A percentile compares a stretch with the other conserved stretches of the same genome.
These are phyloP conservation scores for Zalerion maritima DNA, from an alignment of 495 filamentous ascomycete species.

Conservation along the genomic window DNA sequence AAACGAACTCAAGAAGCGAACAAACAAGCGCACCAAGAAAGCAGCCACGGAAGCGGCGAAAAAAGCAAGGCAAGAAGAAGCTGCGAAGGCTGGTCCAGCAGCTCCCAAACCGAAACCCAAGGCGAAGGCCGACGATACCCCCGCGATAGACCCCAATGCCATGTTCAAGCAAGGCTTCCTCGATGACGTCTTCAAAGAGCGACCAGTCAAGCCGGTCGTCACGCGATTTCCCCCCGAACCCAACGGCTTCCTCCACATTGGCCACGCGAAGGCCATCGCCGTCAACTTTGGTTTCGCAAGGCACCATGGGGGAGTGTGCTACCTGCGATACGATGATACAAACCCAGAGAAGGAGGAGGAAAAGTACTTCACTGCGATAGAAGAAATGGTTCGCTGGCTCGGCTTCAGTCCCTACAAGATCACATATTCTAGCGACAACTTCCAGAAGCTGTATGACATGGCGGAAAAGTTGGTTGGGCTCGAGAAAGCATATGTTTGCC, in stretches of 20 bases:
- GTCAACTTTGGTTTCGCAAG: constrained; percentile 94
- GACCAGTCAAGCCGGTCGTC: constrained; percentile 46
- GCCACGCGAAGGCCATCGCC: constrained; percentile 91
- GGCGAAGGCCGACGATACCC: constrained; percentile 27
- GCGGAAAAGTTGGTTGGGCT: constrained; percentile 70
- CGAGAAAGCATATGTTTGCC: constrained; percentile 65
- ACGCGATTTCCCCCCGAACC: constrained; percentile 93
- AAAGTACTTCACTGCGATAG: constrained; percentile 61
- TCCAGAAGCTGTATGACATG: constrained; percentile 72
- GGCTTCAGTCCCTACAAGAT: constrained; percentile 65
- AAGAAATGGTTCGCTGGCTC: constrained; percentile 68
- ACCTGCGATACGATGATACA: constrained; percentile 61
- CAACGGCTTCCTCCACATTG: constrained; percentile 71
- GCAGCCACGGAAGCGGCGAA: constrained; percentile 31
- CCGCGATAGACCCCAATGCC: constrained; percentile 44
- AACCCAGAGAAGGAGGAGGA: constrained; percentile 76
- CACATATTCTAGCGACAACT: constrained; percentile 71
- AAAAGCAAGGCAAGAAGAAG: constrained; percentile 26
- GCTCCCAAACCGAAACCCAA: no score
- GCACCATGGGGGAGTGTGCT: constrained; percentile 60
- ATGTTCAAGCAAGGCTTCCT: constrained; percentile 85
- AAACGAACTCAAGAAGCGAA: constrained; percentile 48
- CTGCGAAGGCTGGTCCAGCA: constrained; percentile 9
- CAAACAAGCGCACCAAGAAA: constrained; percentile 47
- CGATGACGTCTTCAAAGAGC: constrained; percentile 62